Base-by-base conservation (phyloP, 805 yeast genomes). In the Myxozyma sirexii region DNA sequence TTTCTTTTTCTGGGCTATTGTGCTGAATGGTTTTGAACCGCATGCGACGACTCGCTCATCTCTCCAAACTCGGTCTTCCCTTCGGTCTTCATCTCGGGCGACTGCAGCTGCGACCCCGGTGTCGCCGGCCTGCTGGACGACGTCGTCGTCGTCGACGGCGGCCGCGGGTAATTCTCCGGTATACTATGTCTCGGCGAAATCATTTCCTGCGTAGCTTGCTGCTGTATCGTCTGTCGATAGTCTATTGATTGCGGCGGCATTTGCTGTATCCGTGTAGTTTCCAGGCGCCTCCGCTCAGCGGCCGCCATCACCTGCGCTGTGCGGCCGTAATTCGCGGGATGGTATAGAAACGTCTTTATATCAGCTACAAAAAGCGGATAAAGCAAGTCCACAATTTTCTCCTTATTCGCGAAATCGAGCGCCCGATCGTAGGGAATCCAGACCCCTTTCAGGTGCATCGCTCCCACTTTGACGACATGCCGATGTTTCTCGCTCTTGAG, bases 391-490 rank as follows among this genome's bases (percentile, higher is more conserved):
- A 82, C 84, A 59, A 87, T 87, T 33, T 87, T 86, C 70, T 89
- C 96, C 56, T 87, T 77, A 68, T 85, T 86, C 10, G 96, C 96
- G 84, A 88, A 85, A 31, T 88, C 86, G 39, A 83, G 76, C 1
- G 96, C 96, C 47, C 94, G 78, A 63, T 88, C 94, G 69, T 87
- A 87, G 1, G 96, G 96, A 60, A 89, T 88, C 96, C 96, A 89
- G 43, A 89, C 96, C 35, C 96, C 96, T 74, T 89, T 89, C 69
- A 89, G 77, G 72, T 88, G 90, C 93, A 89, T 89, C 12, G 91
- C 84, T 3, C 96, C 96, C 63, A 87, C 85, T 73, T 89, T 89
- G 47, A 89, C 93, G 26, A 89, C 96, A 71, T 86, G 90, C 50
- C 94, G 78, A 33, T 84, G 82, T 66, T 86, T 85, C 70, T 88